phyloP scores from a whole-genome alignment of 2,329 filamentous ascomycete species.

The Aspergillus brasiliensis region DNA sequence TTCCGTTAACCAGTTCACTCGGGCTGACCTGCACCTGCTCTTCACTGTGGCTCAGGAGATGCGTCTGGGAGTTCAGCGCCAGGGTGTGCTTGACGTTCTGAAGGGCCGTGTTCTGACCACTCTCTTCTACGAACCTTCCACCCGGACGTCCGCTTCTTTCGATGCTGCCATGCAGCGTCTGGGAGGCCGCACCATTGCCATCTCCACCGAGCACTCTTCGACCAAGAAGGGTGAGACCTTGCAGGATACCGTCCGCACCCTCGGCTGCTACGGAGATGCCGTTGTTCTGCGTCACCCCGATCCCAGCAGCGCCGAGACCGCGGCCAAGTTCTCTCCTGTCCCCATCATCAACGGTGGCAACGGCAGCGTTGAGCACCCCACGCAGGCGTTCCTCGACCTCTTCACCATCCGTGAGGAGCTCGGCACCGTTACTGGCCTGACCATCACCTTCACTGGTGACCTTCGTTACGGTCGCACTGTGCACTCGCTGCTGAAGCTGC shows the following conservation, averaged over 20 bases:
- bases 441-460: slow-evolving; percentile 94
- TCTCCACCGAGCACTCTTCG: slow-evolving; percentile 81
- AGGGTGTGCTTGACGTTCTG: slow-evolving; percentile 84
- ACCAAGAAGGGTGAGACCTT: slow-evolving; percentile 93
- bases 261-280: slow-evolving; percentile 92
- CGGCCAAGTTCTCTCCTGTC: slow-evolving; percentile 82
- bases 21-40: slow-evolving; percentile 84
- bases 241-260: slow-evolving; percentile 88
- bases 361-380: slow-evolving; percentile 93
- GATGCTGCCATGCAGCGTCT: slow-evolving; percentile 98
- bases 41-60: slow-evolving; percentile 98
- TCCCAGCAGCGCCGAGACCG: slow-evolving; percentile 75
- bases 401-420: slow-evolving; percentile 98
- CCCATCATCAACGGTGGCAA: slow-evolving; percentile 98
- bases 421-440: slow-evolving; percentile 90
- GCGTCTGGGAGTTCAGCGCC: slow-evolving; percentile 89
- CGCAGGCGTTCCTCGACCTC: slow-evolving; percentile 94
- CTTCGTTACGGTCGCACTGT: slow-evolving; percentile 91
- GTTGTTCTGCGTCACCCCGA: slow-evolving; percentile 94
- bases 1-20: slow-evolving; percentile 86
- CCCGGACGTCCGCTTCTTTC: slow-evolving; percentile 91
- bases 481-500: slow-evolving; percentile 90
- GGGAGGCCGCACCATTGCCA: slow-evolving; percentile 79
- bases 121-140: slow-evolving; percentile 97
- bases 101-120: slow-evolving; percentile 84